These are phyloP conservation scores for Seiridium unicorne DNA, from an alignment of 2,329 filamentous ascomycete species.

Conservation along the genomic window DNA sequence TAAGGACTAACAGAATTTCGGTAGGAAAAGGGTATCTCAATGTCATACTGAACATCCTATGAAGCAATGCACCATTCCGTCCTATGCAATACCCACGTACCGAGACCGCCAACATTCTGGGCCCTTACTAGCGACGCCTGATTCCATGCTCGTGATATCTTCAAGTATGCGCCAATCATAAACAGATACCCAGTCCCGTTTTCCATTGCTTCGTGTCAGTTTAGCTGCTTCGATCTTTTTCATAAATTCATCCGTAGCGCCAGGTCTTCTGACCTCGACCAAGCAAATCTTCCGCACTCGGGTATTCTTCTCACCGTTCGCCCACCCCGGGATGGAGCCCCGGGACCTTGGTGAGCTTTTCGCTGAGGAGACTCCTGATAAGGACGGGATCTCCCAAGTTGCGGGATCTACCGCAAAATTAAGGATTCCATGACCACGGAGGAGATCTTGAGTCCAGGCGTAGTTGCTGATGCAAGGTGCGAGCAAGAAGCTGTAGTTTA, in stretches of 20 bases:
- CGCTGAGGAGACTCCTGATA: not conserved
- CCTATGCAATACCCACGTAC: conserved; percentile 40
- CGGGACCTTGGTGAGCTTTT: not conserved
- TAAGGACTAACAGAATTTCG: not conserved
- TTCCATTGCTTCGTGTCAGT: conserved; percentile 22
- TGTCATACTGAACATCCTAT: not conserved
- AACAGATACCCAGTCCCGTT: conserved; percentile 36
- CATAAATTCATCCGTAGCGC: conserved; percentile 32
- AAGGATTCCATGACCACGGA: conserved; percentile 40
- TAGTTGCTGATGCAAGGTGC: conserved; percentile 37
- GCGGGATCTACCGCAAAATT: conserved; percentile 31
- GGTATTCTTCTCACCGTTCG: not conserved
- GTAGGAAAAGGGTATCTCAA: not conserved
- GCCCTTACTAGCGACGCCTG: conserved; percentile 31
- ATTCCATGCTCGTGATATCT: conserved; percentile 38
- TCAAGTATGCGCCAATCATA: conserved; percentile 48
- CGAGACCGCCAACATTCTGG: conserved; percentile 42
- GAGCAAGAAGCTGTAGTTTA: conserved; percentile 36
- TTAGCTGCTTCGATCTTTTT: conserved; percentile 28
- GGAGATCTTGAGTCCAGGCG: conserved; percentile 34
- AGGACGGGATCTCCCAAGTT: conserved; percentile 27
- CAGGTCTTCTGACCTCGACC: conserved; percentile 34
- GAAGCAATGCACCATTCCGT: not conserved
- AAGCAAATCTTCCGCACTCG: conserved; percentile 33
- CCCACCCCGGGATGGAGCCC: not conserved